Evolutionary conservation across 2,329 filamentous ascomycete species (phyloP), one percentile per base, ranked within the genome.

Genomic region (Tolypocladium tundrense): DNA sequence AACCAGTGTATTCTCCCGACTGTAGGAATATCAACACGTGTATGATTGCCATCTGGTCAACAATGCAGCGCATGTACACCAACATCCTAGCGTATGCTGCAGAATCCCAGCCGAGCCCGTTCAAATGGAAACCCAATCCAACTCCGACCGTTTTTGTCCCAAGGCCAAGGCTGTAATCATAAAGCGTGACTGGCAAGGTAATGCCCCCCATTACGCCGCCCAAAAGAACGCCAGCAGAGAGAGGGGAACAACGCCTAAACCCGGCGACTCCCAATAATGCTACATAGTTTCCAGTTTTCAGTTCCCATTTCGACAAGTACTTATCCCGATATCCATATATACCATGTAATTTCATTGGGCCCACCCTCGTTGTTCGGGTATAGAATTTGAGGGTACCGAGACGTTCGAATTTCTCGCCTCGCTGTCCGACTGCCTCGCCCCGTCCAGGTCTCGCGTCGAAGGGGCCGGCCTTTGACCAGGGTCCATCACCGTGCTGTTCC

Each of bases 401-500:
- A n/a, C 7, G 14, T 7, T 41, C 35, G 57, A 58, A 37, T 27
- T 43, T 13, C 35, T 41, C n/a, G 35, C 21, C 3, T 19, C 39
- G 37, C 16, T 43, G n/a, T 16, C 24, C 45, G 48, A 57, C 19
- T 3, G 55, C 19, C 45, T 57, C 48, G 43, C 13, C 19, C 33
- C 10, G 21, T 48, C 56, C n/a, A 31, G n/a, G 8, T 53, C 27
- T 11, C n/a, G 37, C n/a, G 33, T 27, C 21, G 51, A 27, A 14
- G 48, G 57, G 55, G 41, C 41, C 53, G 7, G 13, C 8, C 11
- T 43, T 7, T 62, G 40, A 57, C 39, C 56, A 13, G 56, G 41
- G 31, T 57, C 56, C 50, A 56, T 57, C 27, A 61, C 31, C 21
- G 55, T 41, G 54, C 66, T 69, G 48, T 56, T 60, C 53, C 70